These are phyloP conservation scores for Cyberlindnera samutprakarnensis DNA, from an alignment of 805 yeast species.

Conservation along the genomic window DNA sequence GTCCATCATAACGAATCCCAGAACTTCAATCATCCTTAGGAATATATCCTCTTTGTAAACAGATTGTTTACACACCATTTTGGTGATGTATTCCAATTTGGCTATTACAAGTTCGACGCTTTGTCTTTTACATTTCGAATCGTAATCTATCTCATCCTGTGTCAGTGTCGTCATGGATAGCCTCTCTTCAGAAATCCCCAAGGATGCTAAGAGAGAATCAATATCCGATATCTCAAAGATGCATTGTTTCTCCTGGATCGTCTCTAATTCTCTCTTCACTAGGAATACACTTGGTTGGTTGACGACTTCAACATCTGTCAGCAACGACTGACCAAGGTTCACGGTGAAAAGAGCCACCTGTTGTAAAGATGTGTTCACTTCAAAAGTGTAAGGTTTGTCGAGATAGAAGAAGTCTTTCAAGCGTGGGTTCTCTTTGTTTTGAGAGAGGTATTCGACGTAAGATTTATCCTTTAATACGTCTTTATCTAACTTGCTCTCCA, in stretches of 20 bases:
- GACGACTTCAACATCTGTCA: background rate
- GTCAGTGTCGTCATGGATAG: background rate
- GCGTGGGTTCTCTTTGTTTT: slow-evolving; percentile 2
- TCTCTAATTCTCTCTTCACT: slow-evolving; percentile 1
- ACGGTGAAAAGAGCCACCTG: too few relatives aligned
- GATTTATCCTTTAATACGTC: slow-evolving; percentile 3
- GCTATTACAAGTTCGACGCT: slow-evolving; percentile 1
- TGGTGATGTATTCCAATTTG: slow-evolving; percentile 5
- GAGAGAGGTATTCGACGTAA: slow-evolving; percentile 4
- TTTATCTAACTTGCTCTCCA: slow-evolving; percentile 2
- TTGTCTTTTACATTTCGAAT: slow-evolving; percentile 1
- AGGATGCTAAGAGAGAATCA: too few relatives aligned
- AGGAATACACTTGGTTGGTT: background rate
- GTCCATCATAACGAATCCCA: slow-evolving; percentile 11
- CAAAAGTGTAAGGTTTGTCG: too few relatives aligned
- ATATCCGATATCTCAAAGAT: slow-evolving; percentile 2
- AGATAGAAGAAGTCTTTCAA: slow-evolving; percentile 7
- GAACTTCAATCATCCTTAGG: background rate
- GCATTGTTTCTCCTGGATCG: background rate
- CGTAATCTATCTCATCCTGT: slow-evolving; percentile 1
- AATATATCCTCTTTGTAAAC: background rate
- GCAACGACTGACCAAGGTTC: background rate
- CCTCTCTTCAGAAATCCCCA: slow-evolving; percentile 1
- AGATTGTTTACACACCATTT: background rate
- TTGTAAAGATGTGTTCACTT: too few relatives aligned